Conservation (phyloP, 2,329 filamentous ascomycete genomes). For the Lizonia empirigonia region DNA sequence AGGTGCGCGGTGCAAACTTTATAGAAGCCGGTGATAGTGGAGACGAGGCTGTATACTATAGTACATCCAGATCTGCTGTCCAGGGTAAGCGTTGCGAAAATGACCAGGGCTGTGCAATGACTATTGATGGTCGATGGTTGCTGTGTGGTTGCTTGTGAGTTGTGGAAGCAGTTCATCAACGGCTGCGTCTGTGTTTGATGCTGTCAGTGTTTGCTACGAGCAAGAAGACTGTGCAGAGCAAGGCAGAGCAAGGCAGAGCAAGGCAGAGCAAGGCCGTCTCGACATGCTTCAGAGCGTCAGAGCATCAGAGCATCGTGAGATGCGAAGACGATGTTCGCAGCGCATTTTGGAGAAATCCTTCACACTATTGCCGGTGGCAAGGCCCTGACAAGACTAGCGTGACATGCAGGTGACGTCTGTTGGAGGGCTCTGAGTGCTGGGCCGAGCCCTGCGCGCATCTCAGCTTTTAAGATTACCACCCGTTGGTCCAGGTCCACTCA, state of each 20-base stretch:
- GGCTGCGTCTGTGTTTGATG: not conserved
- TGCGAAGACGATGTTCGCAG: not conserved
- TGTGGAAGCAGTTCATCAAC: too few species aligned
- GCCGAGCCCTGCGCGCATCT: slow-evolving; percentile 8
- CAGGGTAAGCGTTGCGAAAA: not conserved
- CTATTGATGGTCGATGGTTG: not conserved
- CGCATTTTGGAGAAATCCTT: not conserved
- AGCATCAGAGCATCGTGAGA: not conserved
- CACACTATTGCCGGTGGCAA: not conserved
- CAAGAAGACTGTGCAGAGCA: not conserved
- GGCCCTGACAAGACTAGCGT: slow-evolving; percentile 8
- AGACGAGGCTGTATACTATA: not conserved
- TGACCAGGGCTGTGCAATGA: not conserved
- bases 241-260: too few species aligned
- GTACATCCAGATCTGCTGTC: not conserved
- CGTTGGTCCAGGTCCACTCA: slow-evolving; percentile 8
- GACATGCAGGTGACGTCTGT: slow-evolving; percentile 12
- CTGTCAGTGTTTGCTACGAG: not conserved
- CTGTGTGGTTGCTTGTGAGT: not conserved
- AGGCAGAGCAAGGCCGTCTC: too few species aligned
- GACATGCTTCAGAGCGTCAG: too few species aligned
- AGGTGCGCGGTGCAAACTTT: not conserved
- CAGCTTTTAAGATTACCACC: slow-evolving; percentile 17
- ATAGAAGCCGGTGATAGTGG: not conserved
- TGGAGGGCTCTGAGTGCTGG: slow-evolving; percentile 2